A percentile compares a stretch with the other conserved stretches of the same genome.
Conservation (phyloP, 768 basidiomycete genomes). For the Cystofilobasidium macerans region DNA sequence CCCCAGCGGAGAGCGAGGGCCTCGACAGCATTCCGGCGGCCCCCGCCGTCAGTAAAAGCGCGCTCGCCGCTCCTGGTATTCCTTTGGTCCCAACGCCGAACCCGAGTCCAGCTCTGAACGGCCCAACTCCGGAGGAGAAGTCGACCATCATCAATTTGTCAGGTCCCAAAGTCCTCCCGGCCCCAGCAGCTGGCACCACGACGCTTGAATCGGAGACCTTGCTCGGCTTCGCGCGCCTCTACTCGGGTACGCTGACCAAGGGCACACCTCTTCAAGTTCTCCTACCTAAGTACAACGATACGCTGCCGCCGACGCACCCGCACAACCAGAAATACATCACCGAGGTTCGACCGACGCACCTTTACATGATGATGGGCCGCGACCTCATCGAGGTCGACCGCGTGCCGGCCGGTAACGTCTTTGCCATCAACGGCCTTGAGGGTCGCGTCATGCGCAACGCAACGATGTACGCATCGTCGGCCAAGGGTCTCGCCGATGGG, state of each 20-base stretch:
- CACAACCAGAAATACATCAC: constrained; percentile 55
- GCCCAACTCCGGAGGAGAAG: neutral
- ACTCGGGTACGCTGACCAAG: constrained; percentile 67
- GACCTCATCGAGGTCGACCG: constrained; percentile 73
- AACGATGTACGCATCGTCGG: constrained; percentile 65
- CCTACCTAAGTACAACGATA: constrained; percentile 71
- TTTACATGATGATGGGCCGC: constrained; percentile 97
- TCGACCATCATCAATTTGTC: neutral
- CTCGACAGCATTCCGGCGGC: neutral
- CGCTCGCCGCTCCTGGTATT: neutral
- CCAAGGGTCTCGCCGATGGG: constrained; percentile 29
- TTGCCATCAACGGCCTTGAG: constrained; percentile 79
- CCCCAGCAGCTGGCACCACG: constrained; percentile 5
- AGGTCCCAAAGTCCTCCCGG: neutral
- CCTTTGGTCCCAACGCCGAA: neutral
- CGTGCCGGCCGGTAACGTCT: constrained; percentile 86
- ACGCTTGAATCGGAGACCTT: constrained; percentile 48
- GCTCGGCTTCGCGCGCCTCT: constrained; percentile 86
- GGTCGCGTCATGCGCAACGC: constrained; percentile 83
- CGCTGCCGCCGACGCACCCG: constrained; percentile 54
- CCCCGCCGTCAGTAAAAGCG: neutral
- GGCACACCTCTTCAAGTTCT: constrained; percentile 59
- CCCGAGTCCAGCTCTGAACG: neutral
- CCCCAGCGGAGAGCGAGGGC: neutral
- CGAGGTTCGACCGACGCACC: constrained; percentile 53